phyloP scores from a whole-genome alignment of 176 grass and related monocot species.

The Rhipidocladum racemiflorum region DNA sequence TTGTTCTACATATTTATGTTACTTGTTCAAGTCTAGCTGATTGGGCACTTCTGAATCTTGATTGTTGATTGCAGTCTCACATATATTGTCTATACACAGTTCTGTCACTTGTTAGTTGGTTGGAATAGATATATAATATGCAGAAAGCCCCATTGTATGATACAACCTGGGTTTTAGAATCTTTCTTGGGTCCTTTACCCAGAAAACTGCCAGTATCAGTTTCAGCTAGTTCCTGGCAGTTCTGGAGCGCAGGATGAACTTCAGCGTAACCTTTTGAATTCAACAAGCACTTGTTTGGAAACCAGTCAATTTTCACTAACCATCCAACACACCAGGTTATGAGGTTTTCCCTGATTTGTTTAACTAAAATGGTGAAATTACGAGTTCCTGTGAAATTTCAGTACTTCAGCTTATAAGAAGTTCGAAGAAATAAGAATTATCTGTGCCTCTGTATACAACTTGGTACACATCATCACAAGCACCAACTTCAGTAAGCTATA shows the following conservation, averaged over 20 bases:
- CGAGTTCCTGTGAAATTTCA: constrained; percentile 7
- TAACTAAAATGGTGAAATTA: background rate
- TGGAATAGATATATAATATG: background rate
- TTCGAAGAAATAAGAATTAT: constrained; percentile 9
- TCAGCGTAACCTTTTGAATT: background rate
- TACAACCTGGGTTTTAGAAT: background rate
- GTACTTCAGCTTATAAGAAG: background rate
- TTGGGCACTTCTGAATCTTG: background rate
- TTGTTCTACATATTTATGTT: background rate
- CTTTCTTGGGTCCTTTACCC: background rate
- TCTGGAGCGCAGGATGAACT: background rate
- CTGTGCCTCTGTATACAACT: background rate
- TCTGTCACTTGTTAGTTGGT: background rate
- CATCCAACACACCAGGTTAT: background rate
- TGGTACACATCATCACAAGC: background rate
- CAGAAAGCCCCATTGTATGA: background rate
- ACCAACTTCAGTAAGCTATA: background rate
- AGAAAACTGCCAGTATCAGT: background rate
- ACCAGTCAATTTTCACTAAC: background rate
- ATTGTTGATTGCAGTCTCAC: background rate
- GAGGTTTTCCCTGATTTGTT: background rate
- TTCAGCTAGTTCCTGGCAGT: background rate
- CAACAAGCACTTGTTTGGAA: background rate
- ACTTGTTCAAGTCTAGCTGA: too few relatives aligned
- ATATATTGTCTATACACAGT: background rate